Conservation (phyloP, 495 filamentous ascomycete genomes). For the Hyaloscypha hepaticicola region DNA sequence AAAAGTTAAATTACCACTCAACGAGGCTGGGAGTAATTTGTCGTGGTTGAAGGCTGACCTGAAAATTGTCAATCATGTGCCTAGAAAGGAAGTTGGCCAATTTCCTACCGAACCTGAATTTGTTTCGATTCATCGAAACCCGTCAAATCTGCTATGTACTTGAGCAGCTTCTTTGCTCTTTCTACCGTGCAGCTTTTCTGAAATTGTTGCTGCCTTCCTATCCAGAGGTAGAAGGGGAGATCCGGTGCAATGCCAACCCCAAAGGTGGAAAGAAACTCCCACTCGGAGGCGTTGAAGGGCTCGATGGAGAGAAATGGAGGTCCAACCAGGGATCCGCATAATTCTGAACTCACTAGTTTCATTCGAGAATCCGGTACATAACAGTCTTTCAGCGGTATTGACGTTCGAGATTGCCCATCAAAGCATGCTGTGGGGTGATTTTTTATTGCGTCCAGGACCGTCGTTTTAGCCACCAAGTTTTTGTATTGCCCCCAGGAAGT, state of each 20-base stretch:
- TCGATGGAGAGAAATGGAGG: constrained; percentile 7
- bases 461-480: constrained; percentile 2
- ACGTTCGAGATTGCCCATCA: constrained; percentile 4
- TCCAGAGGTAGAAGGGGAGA: constrained; percentile 5
- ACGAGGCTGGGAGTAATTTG: not conserved
- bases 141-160: constrained; percentile 6
- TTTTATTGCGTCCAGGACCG: constrained; percentile 2
- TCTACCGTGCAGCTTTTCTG: constrained; percentile 6
- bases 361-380: constrained; percentile 7
- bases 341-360: constrained; percentile 4
- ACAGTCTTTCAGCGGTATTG: constrained; percentile 2
- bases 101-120: constrained; percentile 1
- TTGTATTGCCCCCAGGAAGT: constrained; percentile 4
- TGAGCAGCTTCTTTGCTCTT: not conserved
- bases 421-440: constrained; percentile 2
- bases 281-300: constrained; percentile 1
- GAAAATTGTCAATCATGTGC: not conserved
- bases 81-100: constrained; percentile 4
- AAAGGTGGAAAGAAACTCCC: constrained; percentile 5
- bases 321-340: constrained; percentile 1
- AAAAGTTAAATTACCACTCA: constrained; percentile 4
- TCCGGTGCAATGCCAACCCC: constrained; percentile 2
- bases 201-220: constrained; percentile 4
- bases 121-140: constrained; percentile 6
- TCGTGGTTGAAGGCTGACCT: constrained; percentile 3